A percentile compares a stretch with the other conserved stretches of the same genome.
Evolutionary conservation across 495 filamentous ascomycete genomes (phyloP).

Genomic region (Jackrogersella multiformis): DNA sequence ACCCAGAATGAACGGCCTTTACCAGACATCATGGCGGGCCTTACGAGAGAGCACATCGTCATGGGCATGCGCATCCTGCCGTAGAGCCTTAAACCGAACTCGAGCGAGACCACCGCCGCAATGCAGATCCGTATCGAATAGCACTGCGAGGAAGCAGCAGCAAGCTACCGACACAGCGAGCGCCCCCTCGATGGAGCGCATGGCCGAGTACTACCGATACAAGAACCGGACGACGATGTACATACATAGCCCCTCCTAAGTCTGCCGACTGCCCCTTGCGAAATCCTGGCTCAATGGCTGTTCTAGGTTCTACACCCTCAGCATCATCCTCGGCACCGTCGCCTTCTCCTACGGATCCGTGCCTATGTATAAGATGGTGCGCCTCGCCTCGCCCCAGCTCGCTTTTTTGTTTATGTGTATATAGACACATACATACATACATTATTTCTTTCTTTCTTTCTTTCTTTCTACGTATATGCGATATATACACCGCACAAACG

Average conservation of each 20-base stretch:
- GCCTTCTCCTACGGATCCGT: slow-evolving; percentile 95
- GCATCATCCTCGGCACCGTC: slow-evolving; percentile 87
- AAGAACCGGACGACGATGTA: slow-evolving; percentile 70
- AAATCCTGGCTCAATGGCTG: slow-evolving; percentile 27
- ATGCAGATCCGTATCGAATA: slow-evolving; percentile 36
- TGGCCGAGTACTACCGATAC: slow-evolving; percentile 60
- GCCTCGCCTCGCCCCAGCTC: slow-evolving; percentile 7
- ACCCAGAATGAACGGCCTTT: slow-evolving; percentile 44
- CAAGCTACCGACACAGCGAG: slow-evolving; percentile 40
- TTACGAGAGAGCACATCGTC: slow-evolving; percentile 33
- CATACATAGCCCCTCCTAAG: slow-evolving; percentile 52
- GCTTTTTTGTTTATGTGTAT: too few species aligned
- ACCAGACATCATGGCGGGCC: slow-evolving; percentile 33
- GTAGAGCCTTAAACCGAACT: slow-evolving; percentile 28
- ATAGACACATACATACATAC: background rate
- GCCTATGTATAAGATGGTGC: slow-evolving; percentile 96
- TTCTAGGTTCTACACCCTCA: slow-evolving; percentile 80
- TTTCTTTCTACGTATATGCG: background rate
- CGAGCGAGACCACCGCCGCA: slow-evolving; percentile 22
- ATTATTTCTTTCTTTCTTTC: too few species aligned
- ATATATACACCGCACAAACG: background rate
- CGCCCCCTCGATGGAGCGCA: slow-evolving; percentile 45
- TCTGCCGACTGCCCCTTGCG: background rate
- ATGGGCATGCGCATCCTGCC: slow-evolving; percentile 47
- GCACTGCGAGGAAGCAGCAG: slow-evolving; percentile 33